A percentile compares a stretch with the other conserved stretches of the same genome.
Conservation (phyloP, 2,329 filamentous ascomycete species). For the Trichoderma sp. region DNA sequence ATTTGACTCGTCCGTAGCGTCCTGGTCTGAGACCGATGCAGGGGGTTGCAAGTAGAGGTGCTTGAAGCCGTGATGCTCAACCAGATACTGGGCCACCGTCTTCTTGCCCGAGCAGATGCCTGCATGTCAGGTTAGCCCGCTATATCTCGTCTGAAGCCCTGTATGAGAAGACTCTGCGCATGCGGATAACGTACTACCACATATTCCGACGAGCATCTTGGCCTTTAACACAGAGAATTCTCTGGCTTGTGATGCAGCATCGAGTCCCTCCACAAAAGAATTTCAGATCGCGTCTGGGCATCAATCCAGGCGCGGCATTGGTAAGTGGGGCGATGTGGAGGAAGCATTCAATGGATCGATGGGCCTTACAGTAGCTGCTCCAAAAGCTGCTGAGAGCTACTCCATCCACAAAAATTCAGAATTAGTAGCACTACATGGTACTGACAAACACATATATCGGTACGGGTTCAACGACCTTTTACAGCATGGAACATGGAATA, state of each 20-base stretch:
- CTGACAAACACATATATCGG: neutral
- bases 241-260: neutral
- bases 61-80: slow-evolving; percentile 78
- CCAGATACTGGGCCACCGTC: slow-evolving; percentile 83
- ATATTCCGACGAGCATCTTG: slow-evolving; percentile 73
- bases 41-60: slow-evolving; percentile 57
- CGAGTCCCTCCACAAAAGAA: neutral
- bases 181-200: slow-evolving; percentile 57
- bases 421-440: neutral
- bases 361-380: neutral
- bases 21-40: neutral
- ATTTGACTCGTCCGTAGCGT: neutral
- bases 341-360: neutral
- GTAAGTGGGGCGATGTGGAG: slow-evolving; percentile 9
- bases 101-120: slow-evolving; percentile 92
- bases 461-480: neutral
- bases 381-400: neutral
- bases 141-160: neutral
- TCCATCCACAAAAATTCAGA: neutral
- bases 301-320: slow-evolving; percentile 11
- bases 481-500: neutral
- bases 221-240: neutral
- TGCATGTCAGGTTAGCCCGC: slow-evolving; percentile 36
- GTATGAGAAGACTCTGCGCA: neutral
- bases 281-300: slow-evolving; percentile 8